Evolutionary conservation across 371 early-diverging fungal genomes (phyloP), one percentile per base, ranked within the genome.

Genomic region (Mortierella sp.): DNA sequence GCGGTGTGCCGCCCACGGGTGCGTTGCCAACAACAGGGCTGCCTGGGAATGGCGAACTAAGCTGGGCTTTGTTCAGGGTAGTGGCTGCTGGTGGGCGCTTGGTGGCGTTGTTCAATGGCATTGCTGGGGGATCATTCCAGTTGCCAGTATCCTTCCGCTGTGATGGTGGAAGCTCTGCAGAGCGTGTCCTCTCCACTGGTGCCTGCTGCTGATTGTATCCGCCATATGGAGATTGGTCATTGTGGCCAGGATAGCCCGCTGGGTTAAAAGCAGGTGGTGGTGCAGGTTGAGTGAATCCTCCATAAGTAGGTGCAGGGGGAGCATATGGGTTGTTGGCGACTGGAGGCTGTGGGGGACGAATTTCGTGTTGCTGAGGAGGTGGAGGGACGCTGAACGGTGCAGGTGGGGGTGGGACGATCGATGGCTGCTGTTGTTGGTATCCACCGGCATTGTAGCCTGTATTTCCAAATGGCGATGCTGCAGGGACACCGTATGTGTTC

Each of bases 91-190:
- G 48, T 0, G 45, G 9, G 40, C 76, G 74, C 55, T 68, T 66
- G 47, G 67, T 22, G 8, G 66, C 56, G 16, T 58, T 61, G 41
- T 70, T 52, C 49, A 76, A 39, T 37, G 77, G 68, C 49, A 68
- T 17, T 44, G 73, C 37, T 47, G 81, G 88, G 31, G 87, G 87
- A 63, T 89, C 88, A 57, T 89, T 87, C 88, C 88, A 88, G 24
- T 82, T 78, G 19, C 79, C 62, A 25, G 73, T 78, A 40, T 79
- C 67, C 50, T 79, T 78, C 37, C 78, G 77, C 37, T 80, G 81
- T n/a, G 79, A 67, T 22, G 78, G 61, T 24, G 81, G 74, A 19
- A 70, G 57, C 29, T 73, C 63, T 17, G 65, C 65, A 8, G 79
- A 71, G 25, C 65, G 70, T 28, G 66, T 60, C 29, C 67, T 74